Evolutionary conservation across 768 basidiomycete species (phyloP).

Genomic region (Myochromella boudieri): DNA sequence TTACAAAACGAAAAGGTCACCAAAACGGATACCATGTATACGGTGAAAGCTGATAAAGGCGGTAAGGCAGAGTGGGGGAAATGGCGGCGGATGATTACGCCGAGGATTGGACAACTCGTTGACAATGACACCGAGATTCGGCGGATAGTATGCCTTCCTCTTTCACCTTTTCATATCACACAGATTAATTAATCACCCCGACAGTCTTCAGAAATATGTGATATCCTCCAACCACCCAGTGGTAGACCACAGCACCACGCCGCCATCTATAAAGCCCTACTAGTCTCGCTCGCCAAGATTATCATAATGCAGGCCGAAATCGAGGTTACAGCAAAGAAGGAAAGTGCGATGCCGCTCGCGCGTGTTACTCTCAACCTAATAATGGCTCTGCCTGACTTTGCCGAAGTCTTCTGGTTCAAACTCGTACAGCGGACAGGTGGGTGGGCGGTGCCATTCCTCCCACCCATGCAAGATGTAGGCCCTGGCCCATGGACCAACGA

Average conservation of each 20-base stretch:
- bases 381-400: conserved; percentile 54
- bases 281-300: conserved; percentile 87
- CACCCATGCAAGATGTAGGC: conserved; percentile 54
- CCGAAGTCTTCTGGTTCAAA: conserved; percentile 78
- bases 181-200: neutral
- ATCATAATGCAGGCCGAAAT: conserved; percentile 92
- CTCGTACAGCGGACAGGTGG: conserved; percentile 86
- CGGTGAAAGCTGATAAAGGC: conserved; percentile 64
- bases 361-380: conserved; percentile 73
- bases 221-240: conserved; percentile 32
- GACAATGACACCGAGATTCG: conserved; percentile 61
- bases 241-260: conserved; percentile 29
- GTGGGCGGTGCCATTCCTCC: conserved; percentile 75
- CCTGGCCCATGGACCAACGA: conserved; percentile 43
- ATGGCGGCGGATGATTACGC: conserved; percentile 75
- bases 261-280: conserved; percentile 67
- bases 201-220: conserved; percentile 39
- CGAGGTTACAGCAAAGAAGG: conserved; percentile 87
- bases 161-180: conserved; percentile 5
- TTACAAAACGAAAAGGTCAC: conserved; percentile 4
- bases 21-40: conserved; percentile 65
- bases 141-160: conserved; percentile 56
- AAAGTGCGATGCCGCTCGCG: conserved; percentile 81
- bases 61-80: conserved; percentile 66
- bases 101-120: conserved; percentile 86